Evolutionary conservation across 164 flowering plant genomes (phyloP).

Genomic region (Sedum album): DNA sequence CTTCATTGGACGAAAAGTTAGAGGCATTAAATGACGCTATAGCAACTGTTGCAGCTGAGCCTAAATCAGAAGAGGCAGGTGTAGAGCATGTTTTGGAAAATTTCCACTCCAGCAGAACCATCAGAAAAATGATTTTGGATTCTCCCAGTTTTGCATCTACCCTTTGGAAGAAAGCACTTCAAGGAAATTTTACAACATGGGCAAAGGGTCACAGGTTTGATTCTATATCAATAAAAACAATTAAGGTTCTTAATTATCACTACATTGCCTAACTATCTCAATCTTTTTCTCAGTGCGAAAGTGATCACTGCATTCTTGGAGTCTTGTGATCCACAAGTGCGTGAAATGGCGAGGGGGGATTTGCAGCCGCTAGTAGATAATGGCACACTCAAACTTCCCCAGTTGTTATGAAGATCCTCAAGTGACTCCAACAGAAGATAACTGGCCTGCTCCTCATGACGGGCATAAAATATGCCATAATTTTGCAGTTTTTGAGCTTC

Average conservation of each 20-base stretch:
- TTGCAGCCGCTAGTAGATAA: slow-evolving; percentile 57
- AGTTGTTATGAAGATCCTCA: slow-evolving; percentile 7
- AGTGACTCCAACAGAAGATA: background rate
- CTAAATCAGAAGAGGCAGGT: slow-evolving; percentile 45
- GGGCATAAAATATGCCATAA: background rate
- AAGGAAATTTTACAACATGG: slow-evolving; percentile 65
- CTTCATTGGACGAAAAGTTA: slow-evolving; percentile 52
- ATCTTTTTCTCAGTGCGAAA: slow-evolving; percentile 45
- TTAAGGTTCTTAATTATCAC: background rate
- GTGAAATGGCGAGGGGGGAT: slow-evolving; percentile 37
- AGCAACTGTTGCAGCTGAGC: slow-evolving; percentile 54
- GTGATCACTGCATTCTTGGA: slow-evolving; percentile 66
- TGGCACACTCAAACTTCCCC: slow-evolving; percentile 49
- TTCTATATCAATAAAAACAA: background rate
- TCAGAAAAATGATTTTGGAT: slow-evolving; percentile 72
- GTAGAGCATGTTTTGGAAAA: slow-evolving; percentile 79
- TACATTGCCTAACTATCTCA: background rate
- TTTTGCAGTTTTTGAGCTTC: background rate
- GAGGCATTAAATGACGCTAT: slow-evolving; percentile 44
- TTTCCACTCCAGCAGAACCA: slow-evolving; percentile 86
- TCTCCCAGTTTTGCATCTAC: slow-evolving; percentile 66
- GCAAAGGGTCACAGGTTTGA: slow-evolving; percentile 87
- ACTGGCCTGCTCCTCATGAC: background rate
- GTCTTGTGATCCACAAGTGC: slow-evolving; percentile 40
- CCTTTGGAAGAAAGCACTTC: slow-evolving; percentile 62